These are phyloP conservation scores for Phialophora tarda DNA, from an alignment of 2,329 filamentous ascomycete genomes.

Conservation along the genomic window DNA sequence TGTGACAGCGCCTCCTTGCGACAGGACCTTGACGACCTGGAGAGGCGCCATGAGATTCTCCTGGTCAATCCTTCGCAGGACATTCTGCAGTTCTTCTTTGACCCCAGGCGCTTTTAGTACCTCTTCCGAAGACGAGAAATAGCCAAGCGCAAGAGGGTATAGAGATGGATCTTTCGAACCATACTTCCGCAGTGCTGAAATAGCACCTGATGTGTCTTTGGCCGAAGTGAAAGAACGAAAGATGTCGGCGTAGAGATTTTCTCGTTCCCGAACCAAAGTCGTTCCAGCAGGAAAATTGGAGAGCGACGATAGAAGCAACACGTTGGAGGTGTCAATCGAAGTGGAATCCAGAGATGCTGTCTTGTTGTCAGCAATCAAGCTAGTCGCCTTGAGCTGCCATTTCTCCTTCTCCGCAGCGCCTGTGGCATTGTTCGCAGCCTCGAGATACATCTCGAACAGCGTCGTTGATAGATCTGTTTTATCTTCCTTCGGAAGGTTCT, in stretches of 20 bases:
- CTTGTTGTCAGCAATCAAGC: conserved; percentile 76
- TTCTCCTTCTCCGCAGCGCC: conserved; percentile 67
- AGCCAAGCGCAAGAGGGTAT: conserved; percentile 89
- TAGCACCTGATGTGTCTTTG: conserved; percentile 87
- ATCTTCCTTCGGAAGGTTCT: conserved; percentile 73
- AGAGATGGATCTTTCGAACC: conserved; percentile 88
- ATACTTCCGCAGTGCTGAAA: conserved; percentile 89
- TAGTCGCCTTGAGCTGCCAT: conserved; percentile 92
- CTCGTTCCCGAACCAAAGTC: conserved; percentile 89
- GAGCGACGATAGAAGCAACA: conserved; percentile 88
- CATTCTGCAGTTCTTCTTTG: conserved; percentile 73
- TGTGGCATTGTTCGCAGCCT: conserved; percentile 79
- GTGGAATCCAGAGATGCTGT: conserved; percentile 37
- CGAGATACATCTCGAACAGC: conserved; percentile 96
- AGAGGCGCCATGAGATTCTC: conserved; percentile 93
- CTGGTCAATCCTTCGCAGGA: conserved; percentile 84
- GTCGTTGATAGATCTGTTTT: conserved; percentile 90
- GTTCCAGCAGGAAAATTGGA: conserved; percentile 90
- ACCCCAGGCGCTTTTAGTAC: conserved; percentile 83
- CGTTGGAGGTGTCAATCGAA: conserved; percentile 92
- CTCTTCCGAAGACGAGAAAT: conserved; percentile 83
- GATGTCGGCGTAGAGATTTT: conserved; percentile 89
- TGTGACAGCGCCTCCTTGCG: conserved; percentile 79
- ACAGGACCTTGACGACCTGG: conserved; percentile 93
- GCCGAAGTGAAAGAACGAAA: conserved; percentile 94